Evolutionary conservation across 2,329 filamentous ascomycete species (phyloP).

Genomic region (Aspergillus fructus): DNA sequence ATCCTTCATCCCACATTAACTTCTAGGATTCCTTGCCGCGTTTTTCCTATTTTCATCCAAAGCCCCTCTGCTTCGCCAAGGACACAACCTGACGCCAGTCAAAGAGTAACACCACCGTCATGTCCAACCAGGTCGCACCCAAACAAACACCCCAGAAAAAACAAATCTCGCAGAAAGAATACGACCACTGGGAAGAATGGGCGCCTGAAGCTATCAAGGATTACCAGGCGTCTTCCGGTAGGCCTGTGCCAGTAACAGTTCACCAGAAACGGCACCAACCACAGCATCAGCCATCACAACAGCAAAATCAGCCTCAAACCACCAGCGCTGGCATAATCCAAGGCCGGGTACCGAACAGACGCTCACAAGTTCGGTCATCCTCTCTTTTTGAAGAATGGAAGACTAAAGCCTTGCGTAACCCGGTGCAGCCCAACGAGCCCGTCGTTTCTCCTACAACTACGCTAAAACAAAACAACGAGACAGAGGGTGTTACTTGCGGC

Average conservation of each 20-base stretch:
- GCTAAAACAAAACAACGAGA: background rate
- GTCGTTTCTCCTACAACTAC: background rate
- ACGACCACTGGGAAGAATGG: constrained; percentile 17
- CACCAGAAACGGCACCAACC: background rate
- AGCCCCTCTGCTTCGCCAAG: background rate
- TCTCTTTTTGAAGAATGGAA: constrained; percentile 22
- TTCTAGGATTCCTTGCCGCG: background rate
- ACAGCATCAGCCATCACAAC: background rate
- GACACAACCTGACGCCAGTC: background rate
- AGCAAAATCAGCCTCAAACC: background rate
- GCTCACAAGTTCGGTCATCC: constrained; percentile 9
- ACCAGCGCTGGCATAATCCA: background rate
- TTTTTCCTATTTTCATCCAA: background rate
- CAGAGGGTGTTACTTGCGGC: background rate
- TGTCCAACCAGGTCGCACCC: background rate
- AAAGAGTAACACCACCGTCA: constrained; percentile 4
- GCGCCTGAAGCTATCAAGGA: constrained; percentile 11
- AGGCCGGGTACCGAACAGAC: background rate
- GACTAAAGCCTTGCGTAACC: constrained; percentile 3
- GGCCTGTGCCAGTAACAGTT: background rate
- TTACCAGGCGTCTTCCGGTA: background rate
- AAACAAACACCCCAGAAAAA: constrained; percentile 14
- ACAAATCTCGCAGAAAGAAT: constrained; percentile 12
- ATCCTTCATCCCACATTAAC: background rate
- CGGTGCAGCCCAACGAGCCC: background rate